Evolutionary conservation across 345 rosid species (phyloP).

Genomic region (Pistacia atlantica): DNA sequence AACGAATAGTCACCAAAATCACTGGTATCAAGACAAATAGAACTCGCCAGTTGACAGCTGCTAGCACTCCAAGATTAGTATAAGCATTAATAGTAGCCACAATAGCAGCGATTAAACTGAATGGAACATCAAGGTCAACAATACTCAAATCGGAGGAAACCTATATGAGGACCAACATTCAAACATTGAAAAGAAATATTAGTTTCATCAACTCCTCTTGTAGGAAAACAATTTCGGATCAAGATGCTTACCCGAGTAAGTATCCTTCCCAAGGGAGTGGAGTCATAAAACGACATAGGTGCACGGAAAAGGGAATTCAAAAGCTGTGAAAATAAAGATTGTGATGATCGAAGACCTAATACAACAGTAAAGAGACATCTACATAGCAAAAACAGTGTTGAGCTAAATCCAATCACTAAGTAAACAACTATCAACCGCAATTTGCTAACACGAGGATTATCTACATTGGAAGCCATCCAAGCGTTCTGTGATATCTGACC

Average conservation of each 20-base stretch:
- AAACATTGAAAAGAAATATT: background rate
- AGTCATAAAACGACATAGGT: slow-evolving; percentile 79
- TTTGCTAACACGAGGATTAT: slow-evolving; percentile 55
- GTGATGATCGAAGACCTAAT: slow-evolving; percentile 58
- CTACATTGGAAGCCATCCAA: slow-evolving; percentile 83
- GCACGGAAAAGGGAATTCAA: slow-evolving; percentile 70
- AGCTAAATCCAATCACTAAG: slow-evolving; percentile 48
- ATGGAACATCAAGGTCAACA: slow-evolving; percentile 86
- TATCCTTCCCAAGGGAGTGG: slow-evolving; percentile 78
- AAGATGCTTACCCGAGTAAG: slow-evolving; percentile 59
- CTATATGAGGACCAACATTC: slow-evolving; percentile 27
- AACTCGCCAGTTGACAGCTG: slow-evolving; percentile 88
- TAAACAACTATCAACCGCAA: slow-evolving; percentile 55
- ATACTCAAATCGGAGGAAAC: slow-evolving; percentile 88
- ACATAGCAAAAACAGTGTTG: slow-evolving; percentile 40
- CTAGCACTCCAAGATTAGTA: slow-evolving; percentile 75
- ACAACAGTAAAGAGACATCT: slow-evolving; percentile 49
- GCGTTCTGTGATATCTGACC: slow-evolving; percentile 65
- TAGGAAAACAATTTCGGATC: background rate
- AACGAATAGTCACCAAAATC: slow-evolving; percentile 58
- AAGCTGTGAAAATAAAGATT: slow-evolving; percentile 67
- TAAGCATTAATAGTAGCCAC: slow-evolving; percentile 62
- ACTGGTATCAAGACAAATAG: slow-evolving; percentile 76
- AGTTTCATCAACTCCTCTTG: background rate
- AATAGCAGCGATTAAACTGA: slow-evolving; percentile 59